These are phyloP conservation scores for Sporothrix schenckii DNA, from an alignment of 2,329 filamentous ascomycete species.

Conservation along the genomic window DNA sequence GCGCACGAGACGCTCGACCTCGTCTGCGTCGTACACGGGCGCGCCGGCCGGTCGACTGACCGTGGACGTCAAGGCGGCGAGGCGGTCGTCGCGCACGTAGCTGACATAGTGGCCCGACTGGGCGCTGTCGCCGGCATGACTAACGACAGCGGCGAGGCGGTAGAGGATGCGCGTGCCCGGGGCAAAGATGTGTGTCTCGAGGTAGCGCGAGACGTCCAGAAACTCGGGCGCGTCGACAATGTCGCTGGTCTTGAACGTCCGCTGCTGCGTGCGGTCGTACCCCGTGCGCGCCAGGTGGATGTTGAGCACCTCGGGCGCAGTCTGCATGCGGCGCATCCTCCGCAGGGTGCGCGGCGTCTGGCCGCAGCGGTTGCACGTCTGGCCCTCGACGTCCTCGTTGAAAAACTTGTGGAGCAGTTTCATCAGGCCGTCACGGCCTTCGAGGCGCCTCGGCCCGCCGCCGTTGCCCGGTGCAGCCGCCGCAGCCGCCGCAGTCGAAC, in stretches of 20 bases:
- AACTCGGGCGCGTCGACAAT: conserved; percentile 30
- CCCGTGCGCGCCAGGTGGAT: conserved; percentile 28
- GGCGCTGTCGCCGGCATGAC: conserved; percentile 24
- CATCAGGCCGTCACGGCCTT: background rate
- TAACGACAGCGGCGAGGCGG: conserved; percentile 33
- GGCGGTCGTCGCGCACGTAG: conserved; percentile 27
- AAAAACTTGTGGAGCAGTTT: conserved; percentile 4
- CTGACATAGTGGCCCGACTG: conserved; percentile 33
- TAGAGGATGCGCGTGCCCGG: conserved; percentile 31
- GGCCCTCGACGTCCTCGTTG: background rate
- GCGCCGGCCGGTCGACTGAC: too few relatives aligned
- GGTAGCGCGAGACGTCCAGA: conserved; percentile 34
- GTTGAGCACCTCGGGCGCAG: conserved; percentile 33
- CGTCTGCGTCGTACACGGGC: background rate
- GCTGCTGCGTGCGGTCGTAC: fast-evolving
- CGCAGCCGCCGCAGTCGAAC: background rate
- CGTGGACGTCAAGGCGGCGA: background rate
- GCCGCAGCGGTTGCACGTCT: conserved; percentile 28
- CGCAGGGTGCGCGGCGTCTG: background rate
- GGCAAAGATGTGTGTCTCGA: conserved; percentile 33
- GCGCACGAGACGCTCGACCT: conserved; percentile 19
- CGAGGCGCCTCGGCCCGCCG: background rate
- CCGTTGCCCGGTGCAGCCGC: background rate
- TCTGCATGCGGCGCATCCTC: conserved; percentile 29
- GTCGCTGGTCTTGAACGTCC: background rate